Evolutionary conservation across 257 asterid species (phyloP), one percentile per base, ranked within the genome.

Genomic region (Solanum ossicruentum): DNA sequence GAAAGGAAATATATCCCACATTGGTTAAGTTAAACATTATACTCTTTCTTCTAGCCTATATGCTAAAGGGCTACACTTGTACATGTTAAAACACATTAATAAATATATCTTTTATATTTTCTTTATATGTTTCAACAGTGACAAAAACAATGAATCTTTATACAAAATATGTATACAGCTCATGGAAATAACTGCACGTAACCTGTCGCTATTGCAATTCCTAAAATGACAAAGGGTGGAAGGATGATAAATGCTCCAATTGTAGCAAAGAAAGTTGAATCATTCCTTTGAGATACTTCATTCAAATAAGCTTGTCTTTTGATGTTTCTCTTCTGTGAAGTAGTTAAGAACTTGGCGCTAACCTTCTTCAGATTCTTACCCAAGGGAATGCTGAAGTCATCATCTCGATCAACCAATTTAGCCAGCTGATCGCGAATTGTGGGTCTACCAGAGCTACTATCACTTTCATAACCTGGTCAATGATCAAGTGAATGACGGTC

Each of bases 301-400:
- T 95, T 79, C 89, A 96, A 84, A 83, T 95, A 95, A 49, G 91
- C 67, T 88, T 95, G 98, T 82, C 98, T 91, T 88, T 81, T 89
- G 88, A 96, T 96, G 87, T 96, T 96, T 89, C 98, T 95, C 93
- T 92, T 95, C 92, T 96, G 98, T 17, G 98, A 96, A 78, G 86
- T 86, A 13, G 98, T 93, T 83, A 95, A 91, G 90, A 95, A 91
- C 89, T 93, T 95, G 45, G 94, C 88, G 21, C 91, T 93, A 83
- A 90, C 84, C 90, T 93, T 93, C 92, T 96, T 95, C 57, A 96
- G 88, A 86, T 95, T 93, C 90, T 93, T 96, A 58, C 99, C 99
- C 75, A 95, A 88, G 11, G 97, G 97, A 80, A 96, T 88, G 87
- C 84, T 89, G 78, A 93, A 93, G 86, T 93, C 93, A 73, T 90